Conservation (phyloP, 495 filamentous ascomycete species). For the Xylaria cubensis region DNA sequence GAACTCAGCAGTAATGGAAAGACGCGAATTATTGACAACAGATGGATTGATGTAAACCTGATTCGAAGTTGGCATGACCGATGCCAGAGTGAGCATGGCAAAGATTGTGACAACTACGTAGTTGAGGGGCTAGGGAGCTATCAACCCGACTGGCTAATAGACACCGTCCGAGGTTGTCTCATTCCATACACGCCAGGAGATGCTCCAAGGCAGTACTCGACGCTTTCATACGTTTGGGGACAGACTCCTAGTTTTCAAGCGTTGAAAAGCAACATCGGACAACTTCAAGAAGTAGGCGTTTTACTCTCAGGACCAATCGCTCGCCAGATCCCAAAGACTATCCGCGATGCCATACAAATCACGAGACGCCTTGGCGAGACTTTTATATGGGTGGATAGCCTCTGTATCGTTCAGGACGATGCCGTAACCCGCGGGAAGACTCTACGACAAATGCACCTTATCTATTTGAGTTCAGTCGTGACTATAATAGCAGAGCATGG, state of each 20-base stretch:
- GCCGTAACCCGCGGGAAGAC: background rate
- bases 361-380: background rate
- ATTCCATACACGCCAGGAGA: background rate
- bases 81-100: slow-evolving; percentile 6
- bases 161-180: background rate
- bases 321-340: slow-evolving; percentile 8
- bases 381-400: slow-evolving; percentile 3
- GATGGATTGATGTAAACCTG: slow-evolving; percentile 6
- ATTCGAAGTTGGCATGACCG: slow-evolving; percentile 1
- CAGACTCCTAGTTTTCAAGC: background rate
- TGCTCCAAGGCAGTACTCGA: background rate
- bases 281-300: background rate
- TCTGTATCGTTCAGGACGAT: slow-evolving; percentile 10
- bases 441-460: background rate
- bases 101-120: background rate
- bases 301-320: background rate
- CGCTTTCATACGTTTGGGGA: slow-evolving; percentile 13
- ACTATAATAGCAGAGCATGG: slow-evolving; percentile 8
- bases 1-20: background rate
- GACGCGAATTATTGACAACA: background rate
- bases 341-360: background rate
- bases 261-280: background rate
- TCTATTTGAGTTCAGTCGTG: background rate
- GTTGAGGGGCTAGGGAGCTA: background rate
- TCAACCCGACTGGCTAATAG: slow-evolving; percentile 8